Percentiles rank a stretch among this genome's conserved stretches.
Conservation (phyloP, 305 asterid genomes). For the Solanum hybrid region DNA sequence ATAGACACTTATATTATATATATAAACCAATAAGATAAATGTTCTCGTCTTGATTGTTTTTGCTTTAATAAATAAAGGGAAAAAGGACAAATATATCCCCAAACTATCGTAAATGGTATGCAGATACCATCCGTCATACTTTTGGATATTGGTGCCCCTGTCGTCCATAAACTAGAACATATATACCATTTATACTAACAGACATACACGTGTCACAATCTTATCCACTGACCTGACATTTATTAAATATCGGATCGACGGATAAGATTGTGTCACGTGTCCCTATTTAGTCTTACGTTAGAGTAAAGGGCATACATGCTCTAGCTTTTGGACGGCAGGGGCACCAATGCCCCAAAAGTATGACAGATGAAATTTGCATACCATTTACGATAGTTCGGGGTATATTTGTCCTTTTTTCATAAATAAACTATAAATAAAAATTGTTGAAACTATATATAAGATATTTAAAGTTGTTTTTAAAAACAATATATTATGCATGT, state of each 20-base stretch:
- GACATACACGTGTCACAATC: neutral
- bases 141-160: neutral
- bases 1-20: neutral
- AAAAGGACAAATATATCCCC: no score
- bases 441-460: no score
- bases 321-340: no score
- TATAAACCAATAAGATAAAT: neutral
- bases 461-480: no score
- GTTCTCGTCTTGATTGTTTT: neutral
- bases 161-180: neutral
- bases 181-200: neutral
- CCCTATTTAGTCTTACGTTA: neutral
- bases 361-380: no score
- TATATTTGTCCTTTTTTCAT: neutral
- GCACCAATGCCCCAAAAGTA: neutral
- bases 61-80: neutral
- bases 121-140: neutral
- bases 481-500: neutral
- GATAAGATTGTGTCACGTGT: neutral
- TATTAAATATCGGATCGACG: no score
- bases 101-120: neutral
- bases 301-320: neutral
- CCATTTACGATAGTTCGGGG: neutral
- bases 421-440: no score
- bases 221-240: neutral